Conservation (phyloP, 2,329 filamentous ascomycete genomes). For the Microdochium nivale region DNA sequence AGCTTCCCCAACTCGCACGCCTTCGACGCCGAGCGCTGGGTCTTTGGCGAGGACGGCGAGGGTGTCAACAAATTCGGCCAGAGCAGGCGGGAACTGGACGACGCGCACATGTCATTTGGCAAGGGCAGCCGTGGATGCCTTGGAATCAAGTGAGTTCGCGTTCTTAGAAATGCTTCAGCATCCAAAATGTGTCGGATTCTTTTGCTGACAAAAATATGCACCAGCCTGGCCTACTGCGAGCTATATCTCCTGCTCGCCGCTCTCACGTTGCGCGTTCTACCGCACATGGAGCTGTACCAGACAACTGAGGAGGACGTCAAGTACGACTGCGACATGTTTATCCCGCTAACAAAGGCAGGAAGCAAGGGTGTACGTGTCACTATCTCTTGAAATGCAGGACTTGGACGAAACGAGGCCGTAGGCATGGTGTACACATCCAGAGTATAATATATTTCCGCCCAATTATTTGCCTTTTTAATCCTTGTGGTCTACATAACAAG, state of each 20-base stretch:
- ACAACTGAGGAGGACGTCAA: constrained; percentile 13
- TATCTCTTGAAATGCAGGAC: constrained; percentile 1
- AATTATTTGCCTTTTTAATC: too few species aligned
- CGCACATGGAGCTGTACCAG: constrained; percentile 13
- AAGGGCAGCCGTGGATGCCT: constrained; percentile 14
- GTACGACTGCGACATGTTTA: constrained; percentile 11
- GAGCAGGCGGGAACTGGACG: constrained; percentile 6
- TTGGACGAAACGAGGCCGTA: too few species aligned
- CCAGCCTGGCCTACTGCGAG: constrained; percentile 21
- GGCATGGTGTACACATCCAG: too few species aligned
- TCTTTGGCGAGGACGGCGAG: constrained; percentile 2
- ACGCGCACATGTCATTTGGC: constrained; percentile 8
- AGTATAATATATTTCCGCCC: too few species aligned
- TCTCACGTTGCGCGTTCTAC: constrained; percentile 17
- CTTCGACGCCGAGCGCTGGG: constrained; percentile 15
- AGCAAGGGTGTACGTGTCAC: constrained; percentile 9
- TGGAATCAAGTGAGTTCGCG: constrained; percentile 14
- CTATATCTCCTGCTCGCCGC: constrained; percentile 15
- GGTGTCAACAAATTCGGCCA: not conserved
- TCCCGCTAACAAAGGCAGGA: constrained; percentile 3
- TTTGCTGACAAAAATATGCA: constrained; percentile 3
- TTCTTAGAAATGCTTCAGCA: not conserved
- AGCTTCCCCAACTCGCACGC: constrained; percentile 8
- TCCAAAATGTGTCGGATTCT: not conserved
- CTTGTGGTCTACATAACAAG: too few species aligned